Base-by-base conservation (phyloP, 805 yeast genomes). In the Lachancea nothofagi region DNA sequence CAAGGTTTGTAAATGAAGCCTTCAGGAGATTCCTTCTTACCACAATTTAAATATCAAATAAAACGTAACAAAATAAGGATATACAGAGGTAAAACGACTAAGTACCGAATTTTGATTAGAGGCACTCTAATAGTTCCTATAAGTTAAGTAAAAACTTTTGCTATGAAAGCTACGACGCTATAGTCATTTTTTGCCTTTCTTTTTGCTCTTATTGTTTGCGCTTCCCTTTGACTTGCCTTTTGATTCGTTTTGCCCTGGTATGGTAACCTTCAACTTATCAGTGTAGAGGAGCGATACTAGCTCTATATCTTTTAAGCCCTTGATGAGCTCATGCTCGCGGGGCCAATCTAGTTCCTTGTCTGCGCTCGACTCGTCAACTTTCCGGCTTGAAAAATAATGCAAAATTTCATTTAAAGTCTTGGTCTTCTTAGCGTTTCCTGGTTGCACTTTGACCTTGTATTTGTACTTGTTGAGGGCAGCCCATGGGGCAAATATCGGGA, bases 401-500 rank as follows among this genome's bases (percentile, higher is more conserved):
- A 86, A 52, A 1, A 80, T 70, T 44, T 88, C 96, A 41, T 72
- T 71, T 25, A 86, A 67, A 1, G 93, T 80, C 55, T 93, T 93
- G 2, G 96, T 95, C 57, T 90, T 89, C 59, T 93, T 93, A 20
- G 80, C 78, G 21, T 73, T 68, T 1, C 80, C 80, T 0, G 95
- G 89, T 49, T 79, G 84, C 22, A 90, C 63, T 58, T 90, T 90
- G 25, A 85, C 80, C 57, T 87, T 87, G 63, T 84, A 88, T 53
- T 83, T 80, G 59, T 72, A 76, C 56, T 83, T 83, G 43, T 67
- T 71, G 47, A 93, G 59, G 0, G 97, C 72, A 9, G 75, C 62
- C 96, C 96, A 93, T 2, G 98, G 98, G 0, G 93, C 97, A 70
- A 88, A 90, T 14, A 86, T 78, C 1, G 96, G 94, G 9, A 90